These are phyloP conservation scores for Cornus controversa DNA, from an alignment of 148 eudicot genomes.

Conservation along the genomic window DNA sequence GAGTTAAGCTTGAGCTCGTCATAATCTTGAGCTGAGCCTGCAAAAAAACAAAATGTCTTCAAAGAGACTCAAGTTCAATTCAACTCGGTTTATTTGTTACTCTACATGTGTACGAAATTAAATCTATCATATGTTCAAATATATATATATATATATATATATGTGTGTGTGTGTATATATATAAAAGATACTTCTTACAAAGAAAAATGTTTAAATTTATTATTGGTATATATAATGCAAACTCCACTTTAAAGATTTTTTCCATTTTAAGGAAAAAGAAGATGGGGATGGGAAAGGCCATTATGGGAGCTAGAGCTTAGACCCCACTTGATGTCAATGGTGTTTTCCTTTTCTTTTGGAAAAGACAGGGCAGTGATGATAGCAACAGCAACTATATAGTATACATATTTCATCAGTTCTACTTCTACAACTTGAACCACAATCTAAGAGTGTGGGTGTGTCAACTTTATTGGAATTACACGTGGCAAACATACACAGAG, in stretches of 20 bases:
- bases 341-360: neutral
- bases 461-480: neutral
- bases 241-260: neutral
- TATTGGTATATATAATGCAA: neutral
- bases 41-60: too few species aligned
- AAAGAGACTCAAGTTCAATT: too few species aligned
- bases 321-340: neutral
- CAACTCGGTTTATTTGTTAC: too few species aligned
- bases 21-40: too few species aligned
- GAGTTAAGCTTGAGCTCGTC: too few species aligned
- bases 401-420: neutral
- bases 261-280: slow-evolving; percentile 1
- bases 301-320: neutral
- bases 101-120: too few species aligned
- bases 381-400: neutral
- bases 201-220: too few species aligned
- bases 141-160: neutral
- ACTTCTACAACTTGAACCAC: neutral
- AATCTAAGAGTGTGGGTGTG: neutral
- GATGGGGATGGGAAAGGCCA: neutral
- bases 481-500: neutral
- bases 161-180: neutral
- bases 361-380: neutral
- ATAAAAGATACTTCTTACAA: neutral
- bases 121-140: too few species aligned